These are phyloP conservation scores for Neurospora sp. DNA, from an alignment of 2,329 filamentous ascomycete species.

Conservation along the genomic window DNA sequence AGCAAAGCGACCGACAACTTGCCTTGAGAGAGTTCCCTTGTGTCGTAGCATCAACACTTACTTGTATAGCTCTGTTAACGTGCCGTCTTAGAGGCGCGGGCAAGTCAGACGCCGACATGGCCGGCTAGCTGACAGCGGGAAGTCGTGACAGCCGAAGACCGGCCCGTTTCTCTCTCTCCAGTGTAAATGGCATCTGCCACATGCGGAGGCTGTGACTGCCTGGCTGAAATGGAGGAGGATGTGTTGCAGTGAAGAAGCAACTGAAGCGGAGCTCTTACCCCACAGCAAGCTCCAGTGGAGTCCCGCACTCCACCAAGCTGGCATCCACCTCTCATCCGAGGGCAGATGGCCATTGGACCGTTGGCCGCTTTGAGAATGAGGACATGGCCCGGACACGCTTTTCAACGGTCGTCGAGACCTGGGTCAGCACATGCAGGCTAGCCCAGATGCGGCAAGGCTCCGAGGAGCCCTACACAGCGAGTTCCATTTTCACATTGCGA, in stretches of 20 bases:
- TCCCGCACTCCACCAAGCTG: background rate
- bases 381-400: background rate
- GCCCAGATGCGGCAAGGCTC: constrained; percentile 13
- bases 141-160: background rate
- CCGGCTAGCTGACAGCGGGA: background rate
- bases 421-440: constrained; percentile 10
- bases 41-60: background rate
- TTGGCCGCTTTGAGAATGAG: background rate
- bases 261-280: background rate
- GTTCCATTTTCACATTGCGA: background rate
- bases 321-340: background rate
- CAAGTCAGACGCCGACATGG: background rate
- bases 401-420: constrained; percentile 16
- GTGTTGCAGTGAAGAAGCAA: constrained; percentile 2
- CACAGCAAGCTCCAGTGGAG: background rate
- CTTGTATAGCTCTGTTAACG: background rate
- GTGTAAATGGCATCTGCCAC: background rate
- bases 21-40: background rate
- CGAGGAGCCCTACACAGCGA: constrained; percentile 7
- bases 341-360: background rate
- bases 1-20: background rate
- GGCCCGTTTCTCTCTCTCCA: background rate
- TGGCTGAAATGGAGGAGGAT: constrained; percentile 3
- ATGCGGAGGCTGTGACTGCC: constrained; percentile 2
- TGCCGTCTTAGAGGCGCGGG: background rate